Evolutionary conservation across 2,329 filamentous ascomycete species (phyloP).

Genomic region (Ceratocystis ficicola): DNA sequence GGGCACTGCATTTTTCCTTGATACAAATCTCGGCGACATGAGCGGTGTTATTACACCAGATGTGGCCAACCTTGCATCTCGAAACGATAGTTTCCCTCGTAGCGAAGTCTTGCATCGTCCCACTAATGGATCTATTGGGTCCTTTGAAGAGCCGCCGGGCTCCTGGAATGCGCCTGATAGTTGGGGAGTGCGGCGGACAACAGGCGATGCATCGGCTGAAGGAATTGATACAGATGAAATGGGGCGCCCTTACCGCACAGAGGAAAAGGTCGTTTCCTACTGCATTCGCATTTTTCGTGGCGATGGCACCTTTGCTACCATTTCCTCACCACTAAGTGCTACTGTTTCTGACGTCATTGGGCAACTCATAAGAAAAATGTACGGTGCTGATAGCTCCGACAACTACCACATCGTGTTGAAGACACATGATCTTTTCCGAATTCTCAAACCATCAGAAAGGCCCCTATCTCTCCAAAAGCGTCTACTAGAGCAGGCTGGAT

Average conservation of each 20-base stretch:
- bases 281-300: slow-evolving; percentile 92
- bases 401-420: slow-evolving; percentile 94
- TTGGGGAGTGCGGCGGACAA: slow-evolving; percentile 74
- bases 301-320: slow-evolving; percentile 86
- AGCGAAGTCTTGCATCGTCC: slow-evolving; percentile 6
- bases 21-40: slow-evolving; percentile 84
- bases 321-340: slow-evolving; percentile 72
- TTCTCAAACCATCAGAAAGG: slow-evolving; percentile 64
- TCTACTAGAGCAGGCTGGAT: slow-evolving; percentile 81
- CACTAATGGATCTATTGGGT: slow-evolving; percentile 17
- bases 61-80: not conserved
- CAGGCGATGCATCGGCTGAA: slow-evolving; percentile 52
- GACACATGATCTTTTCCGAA: slow-evolving; percentile 78
- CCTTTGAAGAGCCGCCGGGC: slow-evolving; percentile 35
- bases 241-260: slow-evolving; percentile 9
- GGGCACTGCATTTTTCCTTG: slow-evolving; percentile 59
- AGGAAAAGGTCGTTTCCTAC: slow-evolving; percentile 65
- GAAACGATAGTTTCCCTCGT: slow-evolving; percentile 15
- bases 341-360: slow-evolving; percentile 76
- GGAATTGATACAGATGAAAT: slow-evolving; percentile 46
- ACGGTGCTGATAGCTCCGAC: slow-evolving; percentile 75
- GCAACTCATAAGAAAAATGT: slow-evolving; percentile 90
- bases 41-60: slow-evolving; percentile 41
- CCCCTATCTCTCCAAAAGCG: slow-evolving; percentile 86
- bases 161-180: slow-evolving; percentile 92